Evolutionary conservation across 2,329 filamentous ascomycete genomes (phyloP), one percentile per base, ranked within the genome.

Genomic region (Xylariaceae sp.): DNA sequence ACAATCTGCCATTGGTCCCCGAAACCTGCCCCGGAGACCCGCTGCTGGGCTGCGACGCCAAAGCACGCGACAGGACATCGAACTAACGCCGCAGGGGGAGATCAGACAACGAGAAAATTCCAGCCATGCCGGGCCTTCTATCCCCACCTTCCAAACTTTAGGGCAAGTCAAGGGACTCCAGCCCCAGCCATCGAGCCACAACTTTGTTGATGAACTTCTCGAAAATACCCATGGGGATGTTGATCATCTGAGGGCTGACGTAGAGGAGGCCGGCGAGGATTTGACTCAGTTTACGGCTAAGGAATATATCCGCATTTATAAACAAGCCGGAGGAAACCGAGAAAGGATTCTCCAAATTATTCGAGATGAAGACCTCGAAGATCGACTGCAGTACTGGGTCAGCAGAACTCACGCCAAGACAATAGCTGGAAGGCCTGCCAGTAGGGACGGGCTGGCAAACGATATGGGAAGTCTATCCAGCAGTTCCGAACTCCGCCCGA

Each of bases 311-410:
- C 78, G 76, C 52, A 86, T 83, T 40, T 87, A 85, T 71, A 77
- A 79, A 42, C 81, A 82, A 52, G 85, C 85, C 1, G 79, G 79
- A 43, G 86, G 86, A 3, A 80, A 89, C 62, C 79, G 80, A 0
- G 77, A 82, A 37, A 79, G 78, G 56, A 84, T 89, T 21, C 62
- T 88, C 2, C 75, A 79, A 41, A 84, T 89, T 20, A 85, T 89
- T 29, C 79, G 81, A 40, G 79, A 84, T 40, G 85, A 89, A 63
- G 79, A 81, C 3, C 77, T 84, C 2, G 77, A 82, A 52, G 81
- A 84, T 10, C 80, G 82, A 48, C 77, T 90, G 32, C 75, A 77
- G 10, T 84, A 85, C 68, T 84, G 86, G 77, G 78, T 88, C 10
- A 76, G 79, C 29, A 74, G 83, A 20, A 83, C 85, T 58, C 76